phyloP scores from a whole-genome alignment of 257 asterid genomes.

The Echites panduratus region DNA sequence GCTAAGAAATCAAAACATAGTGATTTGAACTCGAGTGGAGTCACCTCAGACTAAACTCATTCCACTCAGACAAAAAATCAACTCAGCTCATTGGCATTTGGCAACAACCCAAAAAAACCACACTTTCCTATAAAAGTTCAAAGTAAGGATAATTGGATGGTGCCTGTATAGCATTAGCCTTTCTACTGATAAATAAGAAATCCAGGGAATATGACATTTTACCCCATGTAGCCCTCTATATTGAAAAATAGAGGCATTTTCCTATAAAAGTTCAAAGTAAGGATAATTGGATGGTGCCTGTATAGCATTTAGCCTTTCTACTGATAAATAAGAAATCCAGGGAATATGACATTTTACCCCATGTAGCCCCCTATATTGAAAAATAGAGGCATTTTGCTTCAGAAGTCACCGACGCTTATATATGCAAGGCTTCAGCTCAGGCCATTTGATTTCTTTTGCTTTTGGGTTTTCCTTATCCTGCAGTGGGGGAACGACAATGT shows the following conservation, averaged over 20 bases:
- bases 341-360: no score
- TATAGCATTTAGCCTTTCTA: not conserved
- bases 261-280: not conserved
- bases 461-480: conserved; percentile 43
- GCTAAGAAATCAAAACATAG: no score
- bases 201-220: no score
- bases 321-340: no score
- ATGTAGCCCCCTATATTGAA: no score
- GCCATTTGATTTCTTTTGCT: conserved; percentile 50
- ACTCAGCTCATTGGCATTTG: no score
- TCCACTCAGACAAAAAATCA: no score
- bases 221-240: no score
- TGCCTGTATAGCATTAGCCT: not conserved
- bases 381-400: not conserved
- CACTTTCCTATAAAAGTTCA: not conserved
- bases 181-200: no score
- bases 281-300: not conserved
- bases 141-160: not conserved
- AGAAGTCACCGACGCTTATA: conserved; percentile 64
- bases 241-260: no score
- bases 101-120: not conserved
- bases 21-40: no score
- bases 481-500: not conserved
- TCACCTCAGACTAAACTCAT: no score
- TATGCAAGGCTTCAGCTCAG: conserved; percentile 76